These are phyloP conservation scores for Rhizopus stolonifer DNA, from an alignment of 371 early-diverging fungal species.

Conservation along the genomic window DNA sequence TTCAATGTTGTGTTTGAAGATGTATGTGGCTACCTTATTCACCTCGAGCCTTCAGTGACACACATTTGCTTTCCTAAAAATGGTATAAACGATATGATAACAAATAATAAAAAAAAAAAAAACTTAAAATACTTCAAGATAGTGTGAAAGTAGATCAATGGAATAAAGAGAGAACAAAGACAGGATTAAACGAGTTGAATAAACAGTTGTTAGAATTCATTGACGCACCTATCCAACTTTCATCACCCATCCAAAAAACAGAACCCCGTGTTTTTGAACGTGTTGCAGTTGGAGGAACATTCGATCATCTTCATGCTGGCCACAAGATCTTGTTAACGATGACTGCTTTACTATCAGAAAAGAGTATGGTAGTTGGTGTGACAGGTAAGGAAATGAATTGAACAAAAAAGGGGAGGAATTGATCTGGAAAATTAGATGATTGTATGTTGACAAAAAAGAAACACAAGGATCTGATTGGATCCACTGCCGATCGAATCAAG, in stretches of 20 bases:
- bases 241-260: neutral
- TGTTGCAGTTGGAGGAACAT: constrained; percentile 93
- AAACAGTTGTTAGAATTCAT: neutral
- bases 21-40: constrained; percentile 30
- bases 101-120: neutral
- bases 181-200: neutral
- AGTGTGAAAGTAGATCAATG: neutral
- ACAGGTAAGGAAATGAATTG: constrained; percentile 49
- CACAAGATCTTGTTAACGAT: constrained; percentile 91
- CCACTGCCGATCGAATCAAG: constrained; percentile 63
- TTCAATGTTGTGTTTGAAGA: constrained; percentile 36
- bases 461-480: constrained; percentile 66
- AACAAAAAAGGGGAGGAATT: too few species aligned
- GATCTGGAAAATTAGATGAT: constrained; percentile 59
- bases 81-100: constrained; percentile 9
- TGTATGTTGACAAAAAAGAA: constrained; percentile 73
- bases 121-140: constrained; percentile 12
- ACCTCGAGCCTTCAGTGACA: constrained; percentile 18
- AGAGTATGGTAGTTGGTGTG: constrained; percentile 74
- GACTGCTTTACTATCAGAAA: constrained; percentile 66
- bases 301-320: constrained; percentile 95
- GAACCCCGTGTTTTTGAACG: constrained; percentile 30
- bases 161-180: constrained; percentile 12
- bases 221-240: neutral
- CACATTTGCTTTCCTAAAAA: constrained; percentile 16